These are phyloP conservation scores for Kazachstania psychrophila DNA, from an alignment of 805 yeast genomes.

Conservation along the genomic window DNA sequence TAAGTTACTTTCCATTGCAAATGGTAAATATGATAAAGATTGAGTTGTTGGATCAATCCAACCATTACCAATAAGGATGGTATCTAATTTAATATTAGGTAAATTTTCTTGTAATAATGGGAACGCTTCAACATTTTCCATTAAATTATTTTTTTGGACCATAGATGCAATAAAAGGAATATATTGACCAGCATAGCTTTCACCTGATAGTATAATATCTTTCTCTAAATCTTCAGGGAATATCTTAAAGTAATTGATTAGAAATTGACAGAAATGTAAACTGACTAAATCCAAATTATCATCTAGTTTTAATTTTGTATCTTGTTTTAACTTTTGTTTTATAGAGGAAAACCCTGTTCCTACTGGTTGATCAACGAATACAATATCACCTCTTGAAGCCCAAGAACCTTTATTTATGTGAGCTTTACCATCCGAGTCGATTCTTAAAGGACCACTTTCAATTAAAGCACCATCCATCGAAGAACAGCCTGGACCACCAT, in stretches of 20 bases:
- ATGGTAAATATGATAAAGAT: constrained; percentile 71
- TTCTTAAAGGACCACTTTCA: constrained; percentile 84
- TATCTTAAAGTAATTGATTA: constrained; percentile 52
- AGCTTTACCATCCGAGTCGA: constrained; percentile 39
- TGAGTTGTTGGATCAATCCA: constrained; percentile 89
- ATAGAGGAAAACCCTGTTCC: constrained; percentile 85
- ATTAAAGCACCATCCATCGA: constrained; percentile 94
- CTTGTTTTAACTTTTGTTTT: constrained; percentile 14
- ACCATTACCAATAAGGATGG: constrained; percentile 80
- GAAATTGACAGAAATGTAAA: constrained; percentile 52
- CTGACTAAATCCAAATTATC: constrained; percentile 35
- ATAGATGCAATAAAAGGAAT: constrained; percentile 78
- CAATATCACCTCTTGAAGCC: constrained; percentile 67
- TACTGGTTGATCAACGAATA: constrained; percentile 89
- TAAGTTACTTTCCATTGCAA: constrained; percentile 49
- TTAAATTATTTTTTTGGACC: constrained; percentile 40
- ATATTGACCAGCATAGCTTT: constrained; percentile 94
- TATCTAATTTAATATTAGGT: constrained; percentile 38
- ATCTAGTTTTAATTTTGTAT: constrained; percentile 7
- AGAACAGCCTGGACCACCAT: constrained; percentile 98
- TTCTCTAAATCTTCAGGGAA: constrained; percentile 65
- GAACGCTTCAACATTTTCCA: not conserved
- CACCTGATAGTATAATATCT: constrained; percentile 79
- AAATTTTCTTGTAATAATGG: not conserved
- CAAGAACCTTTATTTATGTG: constrained; percentile 66